These are phyloP conservation scores for Pyrrhoderma noxium DNA, from an alignment of 1,284 basidiomycete species.

Conservation along the genomic window DNA sequence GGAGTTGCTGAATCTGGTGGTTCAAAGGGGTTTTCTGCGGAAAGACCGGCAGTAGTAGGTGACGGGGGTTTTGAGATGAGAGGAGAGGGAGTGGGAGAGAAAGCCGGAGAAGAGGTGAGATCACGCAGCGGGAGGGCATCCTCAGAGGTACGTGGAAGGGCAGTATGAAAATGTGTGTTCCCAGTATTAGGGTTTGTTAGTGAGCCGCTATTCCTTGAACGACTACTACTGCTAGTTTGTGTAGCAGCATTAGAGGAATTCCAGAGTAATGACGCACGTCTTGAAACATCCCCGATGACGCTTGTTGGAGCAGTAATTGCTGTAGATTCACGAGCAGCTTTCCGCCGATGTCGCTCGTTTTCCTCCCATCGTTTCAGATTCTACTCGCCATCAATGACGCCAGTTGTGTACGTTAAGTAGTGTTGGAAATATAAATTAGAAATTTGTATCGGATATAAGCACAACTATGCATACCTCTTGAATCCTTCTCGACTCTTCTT, in stretches of 20 bases:
- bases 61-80: slow-evolving; percentile 23
- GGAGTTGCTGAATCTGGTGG: slow-evolving; percentile 26
- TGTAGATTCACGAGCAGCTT: slow-evolving; percentile 48
- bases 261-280: slow-evolving; percentile 44
- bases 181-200: slow-evolving; percentile 28
- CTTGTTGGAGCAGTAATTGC: slow-evolving; percentile 31
- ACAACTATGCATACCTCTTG: slow-evolving; percentile 48
- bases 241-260: background rate
- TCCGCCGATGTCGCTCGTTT: slow-evolving; percentile 62
- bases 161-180: slow-evolving; percentile 32
- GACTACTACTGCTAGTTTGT: background rate
- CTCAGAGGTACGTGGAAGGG: slow-evolving; percentile 34
- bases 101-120: slow-evolving; percentile 27
- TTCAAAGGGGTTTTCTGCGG: slow-evolving; percentile 34
- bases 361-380: slow-evolving; percentile 68
- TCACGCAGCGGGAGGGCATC: slow-evolving; percentile 31
- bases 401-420: background rate
- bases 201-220: background rate
- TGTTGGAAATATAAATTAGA: background rate
- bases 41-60: slow-evolving; percentile 34
- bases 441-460: background rate
- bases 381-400: slow-evolving; percentile 31
- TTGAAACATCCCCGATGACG: slow-evolving; percentile 46
- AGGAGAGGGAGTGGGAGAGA: slow-evolving; percentile 25
- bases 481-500: slow-evolving; percentile 56